Conservation (phyloP, 2,329 filamentous ascomycete genomes). For the Fusarium paranaense region DNA sequence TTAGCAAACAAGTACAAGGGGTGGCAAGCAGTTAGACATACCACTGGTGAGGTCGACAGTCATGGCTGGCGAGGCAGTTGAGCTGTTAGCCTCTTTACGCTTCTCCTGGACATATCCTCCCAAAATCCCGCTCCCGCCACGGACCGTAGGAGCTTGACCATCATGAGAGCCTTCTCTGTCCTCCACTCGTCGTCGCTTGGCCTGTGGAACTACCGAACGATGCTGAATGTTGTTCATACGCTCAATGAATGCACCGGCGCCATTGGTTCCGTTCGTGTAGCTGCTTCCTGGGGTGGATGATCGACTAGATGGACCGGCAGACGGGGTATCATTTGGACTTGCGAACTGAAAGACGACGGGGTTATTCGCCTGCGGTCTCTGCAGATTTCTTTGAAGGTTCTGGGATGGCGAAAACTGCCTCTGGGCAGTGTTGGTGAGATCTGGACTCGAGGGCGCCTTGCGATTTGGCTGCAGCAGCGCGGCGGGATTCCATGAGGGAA, state of each 20-base stretch:
- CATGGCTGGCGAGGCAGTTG: slow-evolving; percentile 48
- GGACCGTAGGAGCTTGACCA: slow-evolving; percentile 46
- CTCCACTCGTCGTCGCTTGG: slow-evolving; percentile 74
- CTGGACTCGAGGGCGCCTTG: slow-evolving; percentile 44
- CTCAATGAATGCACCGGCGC: slow-evolving; percentile 76
- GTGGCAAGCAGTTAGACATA: slow-evolving; percentile 41
- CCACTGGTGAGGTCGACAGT: slow-evolving; percentile 71
- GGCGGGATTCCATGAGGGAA: slow-evolving; percentile 56
- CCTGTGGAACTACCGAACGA: slow-evolving; percentile 67
- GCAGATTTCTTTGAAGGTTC: slow-evolving; percentile 35
- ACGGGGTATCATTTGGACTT: slow-evolving; percentile 50
- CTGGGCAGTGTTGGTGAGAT: slow-evolving; percentile 41
- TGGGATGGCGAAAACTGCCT: slow-evolving; percentile 39
- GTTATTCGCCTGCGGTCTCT: slow-evolving; percentile 44
- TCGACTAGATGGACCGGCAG: slow-evolving; percentile 48
- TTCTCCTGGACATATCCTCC: slow-evolving; percentile 75
- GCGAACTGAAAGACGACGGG: slow-evolving; percentile 58
- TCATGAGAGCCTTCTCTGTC: slow-evolving; percentile 57
- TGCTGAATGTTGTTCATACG: slow-evolving; percentile 80
- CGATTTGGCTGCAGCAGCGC: slow-evolving; percentile 54
- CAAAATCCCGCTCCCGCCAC: slow-evolving; percentile 66
- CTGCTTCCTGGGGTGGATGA: slow-evolving; percentile 49
- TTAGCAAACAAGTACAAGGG: slow-evolving; percentile 13
- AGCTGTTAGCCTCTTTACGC: slow-evolving; percentile 56
- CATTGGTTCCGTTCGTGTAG: slow-evolving; percentile 45